Conservation (phyloP, 768 basidiomycete species). For the Termitomyces sp. region DNA sequence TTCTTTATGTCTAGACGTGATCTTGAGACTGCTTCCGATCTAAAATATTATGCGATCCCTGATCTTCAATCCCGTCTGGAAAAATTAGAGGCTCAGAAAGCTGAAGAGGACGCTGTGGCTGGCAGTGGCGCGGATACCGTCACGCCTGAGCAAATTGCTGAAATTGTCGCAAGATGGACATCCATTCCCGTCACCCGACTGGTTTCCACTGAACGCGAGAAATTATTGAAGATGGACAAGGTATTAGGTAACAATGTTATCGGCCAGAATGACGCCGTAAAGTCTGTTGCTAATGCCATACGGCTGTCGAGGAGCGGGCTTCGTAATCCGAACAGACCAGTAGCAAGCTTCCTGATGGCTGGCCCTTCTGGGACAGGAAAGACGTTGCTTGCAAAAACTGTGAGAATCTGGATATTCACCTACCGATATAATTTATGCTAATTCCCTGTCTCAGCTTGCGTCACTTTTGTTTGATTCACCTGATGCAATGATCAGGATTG, state of each 20-base stretch:
- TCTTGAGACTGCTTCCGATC: conserved; percentile 74
- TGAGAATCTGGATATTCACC: conserved; percentile 29
- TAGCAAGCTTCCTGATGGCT: conserved; percentile 90
- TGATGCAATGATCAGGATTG: conserved; percentile 88
- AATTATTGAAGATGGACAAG: conserved; percentile 83
- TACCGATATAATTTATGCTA: not conserved
- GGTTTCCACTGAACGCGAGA: conserved; percentile 88
- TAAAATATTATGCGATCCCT: conserved; percentile 89
- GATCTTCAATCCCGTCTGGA: conserved; percentile 75
- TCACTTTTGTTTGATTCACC: conserved; percentile 85
- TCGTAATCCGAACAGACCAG: conserved; percentile 79
- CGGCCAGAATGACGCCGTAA: conserved; percentile 88
- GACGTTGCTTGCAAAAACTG: conserved; percentile 86
- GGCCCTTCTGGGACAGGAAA: conserved; percentile 92
- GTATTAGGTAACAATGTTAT: conserved; percentile 72
- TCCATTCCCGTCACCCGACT: conserved; percentile 85
- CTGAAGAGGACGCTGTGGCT: conserved; percentile 57
- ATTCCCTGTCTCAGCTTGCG: conserved; percentile 55
- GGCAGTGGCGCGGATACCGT: conserved; percentile 61
- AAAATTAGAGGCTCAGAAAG: conserved; percentile 67
- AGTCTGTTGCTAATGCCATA: conserved; percentile 90
- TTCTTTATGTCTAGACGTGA: conserved; percentile 45
- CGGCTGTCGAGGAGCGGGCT: conserved; percentile 91
- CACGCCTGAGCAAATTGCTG: conserved; percentile 85
- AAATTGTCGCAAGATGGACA: conserved; percentile 93